These are phyloP conservation scores for Dimocarpus longan DNA, from an alignment of 345 rosid species.

Conservation along the genomic window DNA sequence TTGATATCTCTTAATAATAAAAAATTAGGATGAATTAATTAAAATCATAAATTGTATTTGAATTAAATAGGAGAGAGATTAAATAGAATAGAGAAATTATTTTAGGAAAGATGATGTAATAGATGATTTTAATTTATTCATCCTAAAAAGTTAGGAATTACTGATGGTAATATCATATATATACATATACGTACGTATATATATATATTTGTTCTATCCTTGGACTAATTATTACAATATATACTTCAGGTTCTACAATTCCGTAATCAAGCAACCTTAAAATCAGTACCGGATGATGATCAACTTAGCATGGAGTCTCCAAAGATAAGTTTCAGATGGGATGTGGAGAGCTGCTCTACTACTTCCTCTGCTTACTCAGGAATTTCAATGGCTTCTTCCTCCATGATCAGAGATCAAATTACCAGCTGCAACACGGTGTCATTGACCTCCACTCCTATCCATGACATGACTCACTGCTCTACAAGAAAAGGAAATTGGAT, in stretches of 20 bases:
- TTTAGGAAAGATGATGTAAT: too few species aligned
- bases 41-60: too few species aligned
- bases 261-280: slow-evolving; percentile 44
- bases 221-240: not conserved
- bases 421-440: slow-evolving; percentile 32
- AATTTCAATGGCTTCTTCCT: slow-evolving; percentile 56
- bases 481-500: slow-evolving; percentile 79
- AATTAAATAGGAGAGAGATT: too few species aligned
- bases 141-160: too few species aligned
- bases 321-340: slow-evolving; percentile 81
- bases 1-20: too few species aligned
- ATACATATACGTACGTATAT: too few species aligned
- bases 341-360: slow-evolving; percentile 66
- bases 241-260: slow-evolving; percentile 48
- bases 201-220: not conserved
- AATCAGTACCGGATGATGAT: slow-evolving; percentile 54
- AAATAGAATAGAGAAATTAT: too few species aligned
- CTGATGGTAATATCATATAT: too few species aligned
- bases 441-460: slow-evolving; percentile 44
- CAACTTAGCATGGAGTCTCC: slow-evolving; percentile 57
- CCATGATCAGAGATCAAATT: slow-evolving; percentile 27
- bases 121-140: too few species aligned
- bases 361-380: slow-evolving; percentile 49
- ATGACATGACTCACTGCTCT: slow-evolving; percentile 25
- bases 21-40: too few species aligned